phyloP scores from a whole-genome alignment of 805 yeast species.

The Grigorovia humatica region DNA sequence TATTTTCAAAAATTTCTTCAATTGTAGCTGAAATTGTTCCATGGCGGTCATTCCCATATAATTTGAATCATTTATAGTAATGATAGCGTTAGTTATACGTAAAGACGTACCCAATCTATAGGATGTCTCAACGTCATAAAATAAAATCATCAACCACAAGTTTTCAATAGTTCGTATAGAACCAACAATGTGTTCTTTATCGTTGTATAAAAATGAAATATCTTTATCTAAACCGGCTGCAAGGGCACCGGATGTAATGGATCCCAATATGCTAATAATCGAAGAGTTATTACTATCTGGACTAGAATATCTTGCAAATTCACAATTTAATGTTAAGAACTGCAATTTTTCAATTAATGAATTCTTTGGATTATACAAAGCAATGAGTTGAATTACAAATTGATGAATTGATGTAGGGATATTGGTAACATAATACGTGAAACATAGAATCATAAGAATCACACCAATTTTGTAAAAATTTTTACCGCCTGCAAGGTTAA shows the following conservation, averaged over 20 bases:
- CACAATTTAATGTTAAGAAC: conserved; percentile 14
- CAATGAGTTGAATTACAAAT: conserved; percentile 17
- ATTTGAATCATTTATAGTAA: conserved; percentile 2
- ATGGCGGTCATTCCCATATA: neutral
- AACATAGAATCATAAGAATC: conserved; percentile 15
- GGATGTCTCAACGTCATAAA: conserved; percentile 16
- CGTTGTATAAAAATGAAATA: conserved; percentile 10
- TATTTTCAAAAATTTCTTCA: conserved; percentile 12
- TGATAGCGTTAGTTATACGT: conserved; percentile 3
- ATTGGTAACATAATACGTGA: conserved; percentile 8
- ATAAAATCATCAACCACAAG: conserved; percentile 21
- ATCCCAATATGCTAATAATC: conserved; percentile 8
- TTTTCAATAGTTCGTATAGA: conserved; percentile 15
- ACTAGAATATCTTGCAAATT: neutral
- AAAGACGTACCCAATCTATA: conserved; percentile 19
- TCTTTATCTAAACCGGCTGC: conserved; percentile 18
- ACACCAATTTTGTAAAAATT: conserved; percentile 24
- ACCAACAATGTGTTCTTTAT: conserved; percentile 14
- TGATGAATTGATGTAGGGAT: conserved; percentile 14
- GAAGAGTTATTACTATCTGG: conserved; percentile 22
- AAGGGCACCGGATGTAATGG: conserved; percentile 11
- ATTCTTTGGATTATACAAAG: conserved; percentile 19
- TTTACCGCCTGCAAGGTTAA: neutral
- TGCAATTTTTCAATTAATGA: conserved; percentile 23
- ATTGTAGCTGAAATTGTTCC: conserved; percentile 5